phyloP scores from a whole-genome alignment of 768 basidiomycete genomes.

The Calocybe indica region DNA sequence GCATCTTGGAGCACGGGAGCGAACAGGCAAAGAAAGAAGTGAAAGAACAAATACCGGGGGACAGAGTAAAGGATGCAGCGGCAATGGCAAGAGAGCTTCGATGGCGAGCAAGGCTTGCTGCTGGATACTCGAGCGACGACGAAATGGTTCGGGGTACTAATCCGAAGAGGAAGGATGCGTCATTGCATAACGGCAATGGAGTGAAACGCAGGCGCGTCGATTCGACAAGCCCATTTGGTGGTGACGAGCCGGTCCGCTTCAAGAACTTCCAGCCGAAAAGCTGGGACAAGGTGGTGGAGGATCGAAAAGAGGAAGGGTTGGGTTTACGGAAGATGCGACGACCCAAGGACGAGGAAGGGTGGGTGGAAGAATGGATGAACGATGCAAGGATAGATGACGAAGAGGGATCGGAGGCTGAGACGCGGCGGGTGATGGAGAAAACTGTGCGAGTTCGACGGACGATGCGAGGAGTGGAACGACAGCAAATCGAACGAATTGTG shows the following conservation, averaged over 20 bases:
- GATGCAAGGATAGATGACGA: constrained; percentile 21
- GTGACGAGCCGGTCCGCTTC: constrained; percentile 30
- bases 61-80: constrained; percentile 77
- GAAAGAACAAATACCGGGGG: constrained; percentile 75
- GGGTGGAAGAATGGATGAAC: constrained; percentile 41
- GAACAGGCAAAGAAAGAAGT: constrained; percentile 72
- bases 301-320: constrained; percentile 14
- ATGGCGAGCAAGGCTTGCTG: constrained; percentile 69
- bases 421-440: constrained; percentile 40
- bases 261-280: constrained; percentile 61
- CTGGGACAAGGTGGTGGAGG: constrained; percentile 54
- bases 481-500: constrained; percentile 60
- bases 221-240: constrained; percentile 14
- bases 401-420: constrained; percentile 31
- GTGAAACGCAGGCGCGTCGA: constrained; percentile 36
- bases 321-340: constrained; percentile 22
- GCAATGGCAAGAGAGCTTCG: constrained; percentile 79
- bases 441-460: constrained; percentile 56
- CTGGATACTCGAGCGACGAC: constrained; percentile 63
- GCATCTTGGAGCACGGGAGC: constrained; percentile 61
- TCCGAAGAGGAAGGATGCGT: constrained; percentile 14
- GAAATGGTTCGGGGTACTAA: constrained; percentile 33
- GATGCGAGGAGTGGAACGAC: constrained; percentile 55
- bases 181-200: constrained; percentile 14
- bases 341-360: constrained; percentile 32